Conservation (phyloP, 768 basidiomycete species). For the Tephrocybe sp. region DNA sequence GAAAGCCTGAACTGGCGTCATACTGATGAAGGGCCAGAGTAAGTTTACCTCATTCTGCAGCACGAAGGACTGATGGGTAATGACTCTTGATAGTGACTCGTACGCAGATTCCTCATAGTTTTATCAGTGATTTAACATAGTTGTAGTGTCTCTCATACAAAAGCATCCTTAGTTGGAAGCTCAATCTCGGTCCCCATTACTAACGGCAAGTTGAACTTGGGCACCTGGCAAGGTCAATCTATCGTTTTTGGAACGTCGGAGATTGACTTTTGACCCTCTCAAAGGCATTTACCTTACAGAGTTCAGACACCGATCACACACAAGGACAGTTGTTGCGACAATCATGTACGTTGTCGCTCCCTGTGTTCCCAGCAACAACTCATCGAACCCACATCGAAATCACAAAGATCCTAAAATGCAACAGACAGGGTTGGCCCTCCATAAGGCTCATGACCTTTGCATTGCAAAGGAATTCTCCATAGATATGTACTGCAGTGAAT, state of each 20-base stretch:
- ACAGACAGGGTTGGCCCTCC: no score
- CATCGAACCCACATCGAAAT: no score
- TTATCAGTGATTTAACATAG: background rate
- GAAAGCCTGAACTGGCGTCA: slow-evolving; percentile 82
- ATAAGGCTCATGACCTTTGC: no score
- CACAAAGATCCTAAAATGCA: no score
- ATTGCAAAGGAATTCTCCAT: no score
- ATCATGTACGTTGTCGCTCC: slow-evolving; percentile 57
- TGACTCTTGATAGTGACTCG: slow-evolving; percentile 61
- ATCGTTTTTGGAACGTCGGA: no score
- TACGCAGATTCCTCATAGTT: slow-evolving; percentile 32
- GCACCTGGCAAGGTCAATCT: slow-evolving; percentile 92
- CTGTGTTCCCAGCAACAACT: background rate
- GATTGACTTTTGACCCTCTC: no score
- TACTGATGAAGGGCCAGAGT: slow-evolving; percentile 93
- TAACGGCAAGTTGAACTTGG: slow-evolving; percentile 72
- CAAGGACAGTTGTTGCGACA: slow-evolving; percentile 75
- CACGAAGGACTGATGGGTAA: no score
- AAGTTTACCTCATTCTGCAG: slow-evolving; percentile 30
- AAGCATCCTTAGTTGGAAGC: slow-evolving; percentile 81
- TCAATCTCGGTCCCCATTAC: slow-evolving; percentile 85
- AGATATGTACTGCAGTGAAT: no score
- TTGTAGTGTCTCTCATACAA: slow-evolving; percentile 83
- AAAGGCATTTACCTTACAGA: slow-evolving; percentile 86
- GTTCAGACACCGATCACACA: slow-evolving; percentile 70